These are phyloP conservation scores for Angomonas deanei DNA, from an alignment of 208 protist species.

Conservation along the genomic window DNA sequence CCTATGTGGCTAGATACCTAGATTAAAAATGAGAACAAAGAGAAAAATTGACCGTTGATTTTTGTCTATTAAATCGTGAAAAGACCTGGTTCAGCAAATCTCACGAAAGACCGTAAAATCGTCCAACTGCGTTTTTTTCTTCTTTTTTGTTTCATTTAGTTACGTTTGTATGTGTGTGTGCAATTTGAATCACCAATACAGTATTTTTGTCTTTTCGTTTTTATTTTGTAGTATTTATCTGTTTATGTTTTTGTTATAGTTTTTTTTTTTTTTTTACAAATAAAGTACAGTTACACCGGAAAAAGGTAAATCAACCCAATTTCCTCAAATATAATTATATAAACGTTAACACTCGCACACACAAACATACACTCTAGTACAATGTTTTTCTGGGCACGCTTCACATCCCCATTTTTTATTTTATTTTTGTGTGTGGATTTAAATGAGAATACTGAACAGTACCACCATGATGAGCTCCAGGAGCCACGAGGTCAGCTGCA, in stretches of 20 bases:
- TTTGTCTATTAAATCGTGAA: background rate
- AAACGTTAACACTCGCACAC: background rate
- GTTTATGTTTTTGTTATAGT: background rate
- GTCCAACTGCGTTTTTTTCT: background rate
- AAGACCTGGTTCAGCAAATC: background rate
- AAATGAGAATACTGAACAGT: conserved; percentile 15
- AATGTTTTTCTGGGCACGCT: background rate
- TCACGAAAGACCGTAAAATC: background rate
- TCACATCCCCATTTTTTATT: conserved; percentile 2
- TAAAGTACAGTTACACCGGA: conserved; percentile 1
- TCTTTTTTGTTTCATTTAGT: background rate
- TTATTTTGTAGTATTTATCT: background rate
- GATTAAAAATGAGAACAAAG: background rate
- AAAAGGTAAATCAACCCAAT: background rate
- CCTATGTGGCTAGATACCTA: background rate
- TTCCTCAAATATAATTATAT: background rate
- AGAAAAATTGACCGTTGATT: background rate
- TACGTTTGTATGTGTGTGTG: background rate
- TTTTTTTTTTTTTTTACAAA: conserved; percentile 3
- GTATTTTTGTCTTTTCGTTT: background rate
- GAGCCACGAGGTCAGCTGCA: conserved; percentile 54
- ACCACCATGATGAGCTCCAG: conserved; percentile 24
- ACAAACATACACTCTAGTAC: background rate
- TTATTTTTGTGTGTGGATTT: conserved; percentile 3
- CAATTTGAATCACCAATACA: background rate